Evolutionary conservation across 148 eudicot genomes (phyloP).

Genomic region (Chenopodium album): DNA sequence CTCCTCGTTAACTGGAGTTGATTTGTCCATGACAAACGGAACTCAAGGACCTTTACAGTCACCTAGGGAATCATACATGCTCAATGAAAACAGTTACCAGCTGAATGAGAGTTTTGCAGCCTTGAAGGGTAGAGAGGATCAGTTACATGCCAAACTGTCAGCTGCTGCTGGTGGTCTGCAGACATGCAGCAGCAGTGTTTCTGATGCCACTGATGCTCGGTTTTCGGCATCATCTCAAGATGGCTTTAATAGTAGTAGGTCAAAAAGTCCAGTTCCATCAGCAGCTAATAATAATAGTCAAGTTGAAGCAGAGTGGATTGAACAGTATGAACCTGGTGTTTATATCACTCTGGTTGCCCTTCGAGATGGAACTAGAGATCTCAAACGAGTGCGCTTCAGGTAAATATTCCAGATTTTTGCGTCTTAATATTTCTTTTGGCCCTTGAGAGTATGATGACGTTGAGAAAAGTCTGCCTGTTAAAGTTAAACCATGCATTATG

Average conservation of each 20-base stretch:
- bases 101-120: constrained; percentile 33
- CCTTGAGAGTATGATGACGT: not conserved
- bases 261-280: constrained; percentile 34
- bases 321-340: constrained; percentile 96
- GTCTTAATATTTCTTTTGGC: not conserved
- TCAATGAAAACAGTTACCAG: constrained; percentile 34
- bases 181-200: constrained; percentile 38
- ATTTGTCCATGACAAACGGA: constrained; percentile 37
- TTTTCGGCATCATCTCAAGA: constrained; percentile 46
- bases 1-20: constrained; percentile 33
- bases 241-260: constrained; percentile 43
- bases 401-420: constrained; percentile 19
- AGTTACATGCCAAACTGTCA: constrained; percentile 30
- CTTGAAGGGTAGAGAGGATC: constrained; percentile 42
- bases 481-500: not conserved
- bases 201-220: constrained; percentile 44
- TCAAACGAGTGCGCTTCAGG: constrained; percentile 99
- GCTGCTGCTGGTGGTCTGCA: constrained; percentile 40
- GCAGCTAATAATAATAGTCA: constrained; percentile 44
- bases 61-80: constrained; percentile 33
- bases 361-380: constrained; percentile 90
- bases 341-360: constrained; percentile 90
- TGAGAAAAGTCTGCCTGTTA: not conserved
- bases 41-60: constrained; percentile 35
- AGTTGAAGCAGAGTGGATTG: constrained; percentile 95